phyloP scores from a whole-genome alignment of 2,329 filamentous ascomycete species.

The Trichoderma aggressivum region DNA sequence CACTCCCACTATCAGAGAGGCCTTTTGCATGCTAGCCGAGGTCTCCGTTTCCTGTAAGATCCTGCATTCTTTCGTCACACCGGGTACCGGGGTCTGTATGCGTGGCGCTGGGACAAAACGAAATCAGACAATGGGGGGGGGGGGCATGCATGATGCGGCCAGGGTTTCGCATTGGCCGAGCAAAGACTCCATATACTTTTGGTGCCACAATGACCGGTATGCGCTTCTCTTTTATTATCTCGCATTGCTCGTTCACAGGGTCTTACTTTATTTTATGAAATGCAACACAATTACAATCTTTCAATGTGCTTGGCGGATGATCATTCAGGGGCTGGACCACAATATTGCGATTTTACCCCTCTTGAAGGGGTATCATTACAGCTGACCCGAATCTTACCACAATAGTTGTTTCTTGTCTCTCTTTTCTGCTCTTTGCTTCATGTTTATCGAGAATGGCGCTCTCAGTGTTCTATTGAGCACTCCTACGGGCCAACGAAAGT shows the following conservation, averaged over 20 bases:
- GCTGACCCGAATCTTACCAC: too few relatives aligned
- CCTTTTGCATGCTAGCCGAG: not conserved
- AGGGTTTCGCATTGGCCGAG: conserved; percentile 5
- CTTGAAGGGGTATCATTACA: not conserved
- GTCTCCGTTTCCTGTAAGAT: not conserved
- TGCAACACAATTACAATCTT: not conserved
- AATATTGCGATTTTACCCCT: not conserved
- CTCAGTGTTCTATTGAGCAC: not conserved
- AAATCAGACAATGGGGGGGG: not conserved
- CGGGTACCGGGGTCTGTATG: not conserved
- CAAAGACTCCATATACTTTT: not conserved
- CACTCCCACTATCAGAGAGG: not conserved
- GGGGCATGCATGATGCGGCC: not conserved
- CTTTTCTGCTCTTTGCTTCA: too few relatives aligned
- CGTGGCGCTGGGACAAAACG: conserved; percentile 1
- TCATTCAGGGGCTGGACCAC: not conserved
- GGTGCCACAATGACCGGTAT: not conserved
- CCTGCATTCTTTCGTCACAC: not conserved
- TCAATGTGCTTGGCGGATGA: not conserved
- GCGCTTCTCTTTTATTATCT: not conserved
- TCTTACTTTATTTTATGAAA: not conserved
- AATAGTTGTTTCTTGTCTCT: too few relatives aligned
- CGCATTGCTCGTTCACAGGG: not conserved
- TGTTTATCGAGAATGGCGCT: not conserved
- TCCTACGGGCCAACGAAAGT: not conserved